Conservation (phyloP, 768 basidiomycete species). For the Paxillus involutus region DNA sequence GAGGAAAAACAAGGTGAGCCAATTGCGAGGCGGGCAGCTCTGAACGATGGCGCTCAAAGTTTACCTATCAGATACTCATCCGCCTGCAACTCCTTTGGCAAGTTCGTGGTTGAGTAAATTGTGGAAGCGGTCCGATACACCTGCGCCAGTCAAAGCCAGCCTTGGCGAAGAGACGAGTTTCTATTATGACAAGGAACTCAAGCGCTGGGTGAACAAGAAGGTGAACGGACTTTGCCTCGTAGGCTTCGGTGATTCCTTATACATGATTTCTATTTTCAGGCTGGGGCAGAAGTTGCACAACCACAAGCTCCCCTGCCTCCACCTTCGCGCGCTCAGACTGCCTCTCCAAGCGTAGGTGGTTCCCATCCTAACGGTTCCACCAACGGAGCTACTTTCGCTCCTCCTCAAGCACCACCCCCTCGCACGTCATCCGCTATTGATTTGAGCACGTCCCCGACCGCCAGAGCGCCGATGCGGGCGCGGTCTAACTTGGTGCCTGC, state of each 20-base stretch:
- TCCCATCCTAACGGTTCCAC: conserved; percentile 34
- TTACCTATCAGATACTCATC: conserved; percentile 3
- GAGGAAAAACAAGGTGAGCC: conserved; percentile 34
- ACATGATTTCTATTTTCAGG: conserved; percentile 38
- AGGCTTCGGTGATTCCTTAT: background rate
- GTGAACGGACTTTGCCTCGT: conserved; percentile 38
- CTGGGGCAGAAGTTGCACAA: conserved; percentile 52
- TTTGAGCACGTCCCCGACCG: conserved; percentile 50
- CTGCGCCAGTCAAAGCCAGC: conserved; percentile 85
- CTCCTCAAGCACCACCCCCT: conserved; percentile 21
- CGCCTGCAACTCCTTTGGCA: conserved; percentile 30
- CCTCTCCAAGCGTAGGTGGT: conserved; percentile 66
- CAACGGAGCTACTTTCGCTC: conserved; percentile 11
- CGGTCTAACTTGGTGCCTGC: conserved; percentile 66
- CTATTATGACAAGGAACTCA: conserved; percentile 92
- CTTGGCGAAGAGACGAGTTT: conserved; percentile 90
- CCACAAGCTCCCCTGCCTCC: conserved; percentile 64
- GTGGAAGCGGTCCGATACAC: conserved; percentile 68
- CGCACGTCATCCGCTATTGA: conserved; percentile 69
- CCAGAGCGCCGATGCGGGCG: conserved; percentile 52
- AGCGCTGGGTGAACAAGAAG: conserved; percentile 96
- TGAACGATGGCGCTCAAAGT: background rate
- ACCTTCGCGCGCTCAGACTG: conserved; percentile 82
- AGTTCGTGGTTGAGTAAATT: conserved; percentile 81
- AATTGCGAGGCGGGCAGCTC: background rate